Conservation (phyloP, 352 stramenopile genomes). For the Pilasporangium apinafurcum region DNA sequence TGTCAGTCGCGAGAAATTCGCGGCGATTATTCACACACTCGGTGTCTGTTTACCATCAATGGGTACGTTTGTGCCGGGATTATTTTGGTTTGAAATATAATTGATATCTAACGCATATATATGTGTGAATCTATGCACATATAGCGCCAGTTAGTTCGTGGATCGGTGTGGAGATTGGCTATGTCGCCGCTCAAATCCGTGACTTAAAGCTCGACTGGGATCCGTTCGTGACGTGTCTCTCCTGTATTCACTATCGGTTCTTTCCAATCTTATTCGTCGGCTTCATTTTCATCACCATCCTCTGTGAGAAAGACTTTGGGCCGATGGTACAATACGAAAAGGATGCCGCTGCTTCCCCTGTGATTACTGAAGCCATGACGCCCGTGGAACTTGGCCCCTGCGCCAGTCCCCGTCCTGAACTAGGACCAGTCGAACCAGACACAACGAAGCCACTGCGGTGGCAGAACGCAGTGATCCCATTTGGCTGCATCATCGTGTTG, state of each 20-base stretch:
- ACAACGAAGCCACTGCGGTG: slow-evolving; percentile 66
- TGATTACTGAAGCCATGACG: slow-evolving; percentile 56
- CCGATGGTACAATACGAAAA: slow-evolving; percentile 87
- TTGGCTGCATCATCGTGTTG: slow-evolving; percentile 71
- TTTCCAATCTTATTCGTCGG: slow-evolving; percentile 87
- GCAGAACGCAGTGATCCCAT: slow-evolving; percentile 85
- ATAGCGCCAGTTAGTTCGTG: slow-evolving; percentile 82
- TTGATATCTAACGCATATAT: too few species aligned
- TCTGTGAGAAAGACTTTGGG: slow-evolving; percentile 84
- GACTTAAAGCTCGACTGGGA: slow-evolving; percentile 82
- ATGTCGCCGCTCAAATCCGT: slow-evolving; percentile 70
- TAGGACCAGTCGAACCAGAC: slow-evolving; percentile 65
- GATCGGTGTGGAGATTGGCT: slow-evolving; percentile 88
- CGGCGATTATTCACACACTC: slow-evolving; percentile 85
- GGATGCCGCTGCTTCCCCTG: slow-evolving; percentile 63
- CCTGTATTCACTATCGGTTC: slow-evolving; percentile 81
- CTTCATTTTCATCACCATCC: slow-evolving; percentile 88
- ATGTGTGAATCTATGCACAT: background rate
- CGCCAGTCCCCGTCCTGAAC: slow-evolving; percentile 58
- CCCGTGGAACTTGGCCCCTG: slow-evolving; percentile 57
- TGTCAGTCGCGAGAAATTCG: slow-evolving; percentile 86
- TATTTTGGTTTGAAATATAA: too few species aligned
- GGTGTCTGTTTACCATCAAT: slow-evolving; percentile 85
- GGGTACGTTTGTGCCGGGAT: slow-evolving; percentile 38
- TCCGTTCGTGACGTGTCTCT: slow-evolving; percentile 82